A percentile compares a stretch with the other conserved stretches of the same genome.
Conservation (phyloP, 2,329 filamentous ascomycete species). For the Sporothrix phasma region DNA sequence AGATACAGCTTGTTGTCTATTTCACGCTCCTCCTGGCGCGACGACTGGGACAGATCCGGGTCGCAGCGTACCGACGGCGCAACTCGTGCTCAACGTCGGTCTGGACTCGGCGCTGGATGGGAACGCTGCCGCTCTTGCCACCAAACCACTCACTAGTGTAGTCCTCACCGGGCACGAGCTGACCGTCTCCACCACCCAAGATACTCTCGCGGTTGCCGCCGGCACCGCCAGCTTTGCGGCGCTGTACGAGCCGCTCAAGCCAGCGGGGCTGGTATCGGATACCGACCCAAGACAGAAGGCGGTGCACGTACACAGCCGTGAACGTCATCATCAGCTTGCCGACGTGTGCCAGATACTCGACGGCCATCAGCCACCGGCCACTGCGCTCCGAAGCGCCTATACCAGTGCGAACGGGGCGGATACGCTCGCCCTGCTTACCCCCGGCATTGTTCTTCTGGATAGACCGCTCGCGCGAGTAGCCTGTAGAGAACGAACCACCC, state of each 20-base stretch:
- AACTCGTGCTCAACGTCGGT: constrained; percentile 71
- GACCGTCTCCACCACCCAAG: constrained; percentile 20
- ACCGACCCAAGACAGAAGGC: constrained; percentile 47
- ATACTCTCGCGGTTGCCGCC: constrained; percentile 18
- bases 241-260: constrained; percentile 44
- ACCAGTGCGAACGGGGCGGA: constrained; percentile 44
- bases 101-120: constrained; percentile 35
- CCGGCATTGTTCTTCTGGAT: constrained; percentile 44
- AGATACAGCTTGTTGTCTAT: constrained; percentile 67
- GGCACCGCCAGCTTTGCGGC: constrained; percentile 25
- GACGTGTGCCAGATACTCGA: constrained; percentile 69
- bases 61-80: constrained; percentile 43
- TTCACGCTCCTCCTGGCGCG: constrained; percentile 44
- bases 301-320: constrained; percentile 44
- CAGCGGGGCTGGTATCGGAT: constrained; percentile 54
- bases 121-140: constrained; percentile 27
- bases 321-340: constrained; percentile 53
- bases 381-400: constrained; percentile 72
- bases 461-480: constrained; percentile 62
- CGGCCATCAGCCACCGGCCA: constrained; percentile 65
- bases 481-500: constrained; percentile 33
- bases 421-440: constrained; percentile 34
- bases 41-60: constrained; percentile 21
- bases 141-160: constrained; percentile 22
- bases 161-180: constrained; percentile 14